A percentile compares a stretch with the other conserved stretches of the same genome.
Evolutionary conservation across 2,329 filamentous ascomycete genomes (phyloP).

Genomic region (Diplodia mutila): DNA sequence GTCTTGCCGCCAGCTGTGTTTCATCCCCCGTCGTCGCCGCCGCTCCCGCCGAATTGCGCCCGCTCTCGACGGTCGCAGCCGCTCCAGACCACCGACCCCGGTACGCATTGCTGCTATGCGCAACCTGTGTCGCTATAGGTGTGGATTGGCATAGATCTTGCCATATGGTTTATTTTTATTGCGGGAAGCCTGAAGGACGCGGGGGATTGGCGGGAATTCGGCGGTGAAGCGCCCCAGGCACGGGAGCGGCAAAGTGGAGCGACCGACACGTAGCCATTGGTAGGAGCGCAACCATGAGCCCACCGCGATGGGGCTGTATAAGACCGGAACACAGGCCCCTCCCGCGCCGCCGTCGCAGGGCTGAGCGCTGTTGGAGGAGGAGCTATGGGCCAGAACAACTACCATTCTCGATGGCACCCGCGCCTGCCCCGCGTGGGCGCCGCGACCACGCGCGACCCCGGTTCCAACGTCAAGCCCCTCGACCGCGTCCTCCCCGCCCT

Average conservation of each 20-base stretch:
- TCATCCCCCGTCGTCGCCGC: too few species aligned
- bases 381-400: constrained; percentile 15
- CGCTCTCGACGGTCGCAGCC: background rate
- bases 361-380: constrained; percentile 6
- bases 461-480: background rate
- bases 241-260: constrained; percentile 17
- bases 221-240: constrained; percentile 8
- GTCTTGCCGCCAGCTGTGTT: background rate
- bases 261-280: constrained; percentile 23
- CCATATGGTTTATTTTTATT: background rate
- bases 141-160: background rate
- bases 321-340: constrained; percentile 2
- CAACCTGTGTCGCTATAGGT: background rate
- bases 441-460: background rate
- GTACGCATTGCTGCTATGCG: background rate
- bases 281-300: constrained; percentile 10
- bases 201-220: constrained; percentile 17
- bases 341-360: constrained; percentile 3
- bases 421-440: constrained; percentile 8
- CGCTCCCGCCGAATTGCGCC: background rate
- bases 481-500: constrained; percentile 11
- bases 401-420: constrained; percentile 7
- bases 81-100: background rate
- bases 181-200: background rate
- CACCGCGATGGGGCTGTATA: constrained; percentile 21